These are phyloP conservation scores for Coniella lustricola DNA, from an alignment of 2,329 filamentous ascomycete genomes.

Conservation along the genomic window DNA sequence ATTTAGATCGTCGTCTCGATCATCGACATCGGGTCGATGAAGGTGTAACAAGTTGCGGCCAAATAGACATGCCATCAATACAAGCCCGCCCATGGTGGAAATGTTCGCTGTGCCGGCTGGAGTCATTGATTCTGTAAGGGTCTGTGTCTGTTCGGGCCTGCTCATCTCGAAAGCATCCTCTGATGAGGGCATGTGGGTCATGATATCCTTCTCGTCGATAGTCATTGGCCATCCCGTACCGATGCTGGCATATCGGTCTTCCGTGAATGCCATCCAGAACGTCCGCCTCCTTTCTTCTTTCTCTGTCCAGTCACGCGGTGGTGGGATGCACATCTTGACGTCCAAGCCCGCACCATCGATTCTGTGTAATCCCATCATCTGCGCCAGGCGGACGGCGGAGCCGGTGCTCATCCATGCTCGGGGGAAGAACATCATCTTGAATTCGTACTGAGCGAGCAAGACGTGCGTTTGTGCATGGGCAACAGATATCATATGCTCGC, in stretches of 20 bases:
- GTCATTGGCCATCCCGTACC: constrained; percentile 97
- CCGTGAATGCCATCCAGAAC: constrained; percentile 90
- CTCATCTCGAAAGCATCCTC: constrained; percentile 82
- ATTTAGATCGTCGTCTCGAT: constrained; percentile 80
- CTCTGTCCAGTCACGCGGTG: constrained; percentile 89
- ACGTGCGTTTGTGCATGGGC: constrained; percentile 81
- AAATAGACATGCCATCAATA: constrained; percentile 82
- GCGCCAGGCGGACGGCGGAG: constrained; percentile 67
- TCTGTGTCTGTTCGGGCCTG: constrained; percentile 63
- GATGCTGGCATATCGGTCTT: constrained; percentile 89
- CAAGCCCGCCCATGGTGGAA: constrained; percentile 71
- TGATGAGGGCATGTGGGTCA: constrained; percentile 74
- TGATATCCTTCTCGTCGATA: constrained; percentile 84
- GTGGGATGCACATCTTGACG: constrained; percentile 84
- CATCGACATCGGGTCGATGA: constrained; percentile 75
- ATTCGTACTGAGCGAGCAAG: constrained; percentile 77
- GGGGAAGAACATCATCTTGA: constrained; percentile 96
- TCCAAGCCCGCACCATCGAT: constrained; percentile 77
- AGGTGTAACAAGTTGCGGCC: constrained; percentile 87
- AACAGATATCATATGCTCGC: constrained; percentile 79
- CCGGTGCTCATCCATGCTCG: constrained; percentile 92
- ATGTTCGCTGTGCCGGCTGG: constrained; percentile 67
- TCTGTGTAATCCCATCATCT: constrained; percentile 91
- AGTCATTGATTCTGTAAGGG: constrained; percentile 62
- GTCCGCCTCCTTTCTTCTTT: constrained; percentile 83